Evolutionary conservation across 2,329 filamentous ascomycete genomes (phyloP).

Genomic region (Colletotrichum sp.): DNA sequence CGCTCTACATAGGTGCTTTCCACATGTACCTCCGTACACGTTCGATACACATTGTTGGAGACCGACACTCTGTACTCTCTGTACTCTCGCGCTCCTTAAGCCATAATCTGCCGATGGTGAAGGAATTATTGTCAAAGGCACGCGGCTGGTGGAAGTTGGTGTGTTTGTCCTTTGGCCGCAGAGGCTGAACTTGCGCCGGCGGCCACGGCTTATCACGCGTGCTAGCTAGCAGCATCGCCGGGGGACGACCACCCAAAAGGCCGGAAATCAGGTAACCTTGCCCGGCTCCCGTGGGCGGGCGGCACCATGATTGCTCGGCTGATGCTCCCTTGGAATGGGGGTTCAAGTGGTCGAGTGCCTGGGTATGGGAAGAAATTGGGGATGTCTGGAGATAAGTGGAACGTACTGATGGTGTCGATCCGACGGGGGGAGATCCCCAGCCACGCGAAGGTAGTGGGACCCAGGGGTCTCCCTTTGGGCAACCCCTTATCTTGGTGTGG

Average conservation of each 20-base stretch:
- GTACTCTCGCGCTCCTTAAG: not conserved
- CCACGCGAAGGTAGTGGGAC: not conserved
- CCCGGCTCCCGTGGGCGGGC: not conserved
- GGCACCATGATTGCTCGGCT: not conserved
- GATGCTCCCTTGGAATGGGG: not conserved
- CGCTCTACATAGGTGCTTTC: not conserved
- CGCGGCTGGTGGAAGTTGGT: not conserved
- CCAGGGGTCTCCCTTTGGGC: not conserved
- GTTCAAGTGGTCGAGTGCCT: not conserved
- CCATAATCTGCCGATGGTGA: not conserved
- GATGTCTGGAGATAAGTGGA: conserved; percentile 1
- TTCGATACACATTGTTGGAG: not conserved
- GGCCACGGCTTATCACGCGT: not conserved
- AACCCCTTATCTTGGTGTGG: conserved; percentile 1
- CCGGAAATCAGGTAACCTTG: not conserved
- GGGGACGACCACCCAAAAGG: not conserved
- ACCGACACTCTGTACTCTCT: not conserved
- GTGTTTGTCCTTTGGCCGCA: not conserved
- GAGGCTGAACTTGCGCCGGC: not conserved
- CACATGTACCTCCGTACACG: not conserved
- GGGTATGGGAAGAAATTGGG: not conserved
- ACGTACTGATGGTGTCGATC: not conserved
- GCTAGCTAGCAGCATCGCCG: not conserved
- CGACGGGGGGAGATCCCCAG: conserved; percentile 1
- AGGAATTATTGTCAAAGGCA: not conserved